phyloP scores from a whole-genome alignment of 768 basidiomycete species.

The Pleurotus salmoneostramineus region DNA sequence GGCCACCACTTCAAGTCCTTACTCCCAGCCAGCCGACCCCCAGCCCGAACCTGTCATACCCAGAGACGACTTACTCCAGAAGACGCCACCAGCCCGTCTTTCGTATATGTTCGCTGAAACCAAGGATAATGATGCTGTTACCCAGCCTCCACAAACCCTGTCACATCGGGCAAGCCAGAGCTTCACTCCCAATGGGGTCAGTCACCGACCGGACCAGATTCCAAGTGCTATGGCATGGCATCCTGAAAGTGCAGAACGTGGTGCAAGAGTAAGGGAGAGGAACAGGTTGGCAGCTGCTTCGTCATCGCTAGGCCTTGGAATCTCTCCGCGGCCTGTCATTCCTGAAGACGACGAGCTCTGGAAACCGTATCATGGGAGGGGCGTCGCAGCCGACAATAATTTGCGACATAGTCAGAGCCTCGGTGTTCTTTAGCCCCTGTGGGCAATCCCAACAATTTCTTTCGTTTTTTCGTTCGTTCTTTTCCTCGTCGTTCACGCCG shows the following conservation, averaged over 20 bases:
- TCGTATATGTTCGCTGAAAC: too few species aligned
- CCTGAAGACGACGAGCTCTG: slow-evolving; percentile 3
- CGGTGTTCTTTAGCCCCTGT: not conserved
- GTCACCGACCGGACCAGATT: not conserved
- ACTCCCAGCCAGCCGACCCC: not conserved
- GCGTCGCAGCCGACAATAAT: slow-evolving; percentile 1
- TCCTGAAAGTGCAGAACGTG: not conserved
- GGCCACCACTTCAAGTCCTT: not conserved
- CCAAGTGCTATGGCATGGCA: not conserved
- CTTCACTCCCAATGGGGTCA: not conserved
- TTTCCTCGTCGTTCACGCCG: not conserved
- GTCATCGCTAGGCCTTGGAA: not conserved
- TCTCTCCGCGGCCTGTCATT: not conserved
- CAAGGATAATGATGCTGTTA: too few species aligned
- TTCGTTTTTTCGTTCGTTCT: not conserved
- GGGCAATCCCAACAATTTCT: not conserved
- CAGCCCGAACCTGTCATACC: slow-evolving; percentile 1
- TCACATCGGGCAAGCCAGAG: not conserved
- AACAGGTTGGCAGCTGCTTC: not conserved
- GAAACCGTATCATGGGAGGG: not conserved
- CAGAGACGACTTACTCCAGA: not conserved
- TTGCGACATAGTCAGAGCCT: slow-evolving; percentile 2
- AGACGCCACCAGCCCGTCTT: not conserved
- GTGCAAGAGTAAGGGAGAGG: not conserved
- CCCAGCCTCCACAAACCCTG: not conserved